Base-by-base conservation (phyloP, 2,329 filamentous ascomycete species). In the Paecilomyces dactylethromorphus region DNA sequence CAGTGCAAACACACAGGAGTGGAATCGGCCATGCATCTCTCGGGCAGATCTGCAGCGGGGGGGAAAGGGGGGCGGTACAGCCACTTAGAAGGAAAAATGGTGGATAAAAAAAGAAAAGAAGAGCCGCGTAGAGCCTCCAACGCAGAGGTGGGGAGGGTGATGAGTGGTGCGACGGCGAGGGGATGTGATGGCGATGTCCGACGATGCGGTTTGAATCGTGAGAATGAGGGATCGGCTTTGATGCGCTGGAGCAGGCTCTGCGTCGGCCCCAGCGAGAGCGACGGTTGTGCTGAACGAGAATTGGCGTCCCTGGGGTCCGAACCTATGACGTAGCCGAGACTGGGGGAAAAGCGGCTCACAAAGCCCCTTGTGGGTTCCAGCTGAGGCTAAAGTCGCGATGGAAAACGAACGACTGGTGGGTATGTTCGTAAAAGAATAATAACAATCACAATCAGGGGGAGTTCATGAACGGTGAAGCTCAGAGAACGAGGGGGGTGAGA, bases 21-120 rank as follows among this genome's bases (percentile, higher is more conserved):
- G 56, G 61, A 65, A 64, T 66, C 59, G 60, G 65, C 63, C 64
- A 66, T 63, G 72, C 70, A 74, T 74, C 59, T 71, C 71, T 73
- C 68, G 68, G 68, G 66, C 68, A 63, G 58, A 64, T 60, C 53
- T 53, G 24, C 22, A 54, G 49, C 33, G 54, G 32, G 53, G 53
- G 31, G 45, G 53, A 57, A 39, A 32, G 45, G 54, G 53, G 13
- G 39, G 49, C 22, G 51, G 39, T 21, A 45, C 18, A 45, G 53
- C 26, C 13, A 33, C 24, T 22, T 35, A 22, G 15, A 29, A 32
- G 21, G 35, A 56, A 55, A 58, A 56, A 24, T 39, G 31, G 39
- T 59, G 49, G 26, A 29, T 7, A 22, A 32, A 26, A 39, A 10
- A 21, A 45, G 32, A 55, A 53, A 53, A 53, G 22, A 57, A 55